Conservation (phyloP, 306 rosid species). For the Cajanus cajan region DNA sequence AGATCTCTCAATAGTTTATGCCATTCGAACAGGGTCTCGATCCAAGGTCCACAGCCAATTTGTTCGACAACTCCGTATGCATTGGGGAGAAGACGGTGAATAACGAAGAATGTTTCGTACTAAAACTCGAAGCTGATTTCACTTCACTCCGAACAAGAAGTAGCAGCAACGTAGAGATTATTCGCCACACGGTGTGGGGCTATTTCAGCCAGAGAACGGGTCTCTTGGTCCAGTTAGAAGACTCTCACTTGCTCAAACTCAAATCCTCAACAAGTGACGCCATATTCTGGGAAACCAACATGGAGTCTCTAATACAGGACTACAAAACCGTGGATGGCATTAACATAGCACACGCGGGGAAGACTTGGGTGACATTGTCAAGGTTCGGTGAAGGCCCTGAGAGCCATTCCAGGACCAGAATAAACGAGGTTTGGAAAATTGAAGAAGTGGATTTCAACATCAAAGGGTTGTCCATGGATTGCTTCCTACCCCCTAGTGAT, state of each 20-base stretch:
- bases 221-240: conserved; percentile 68
- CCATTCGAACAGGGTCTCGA: conserved; percentile 68
- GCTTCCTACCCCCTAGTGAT: conserved; percentile 84
- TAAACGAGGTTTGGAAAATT: conserved; percentile 80
- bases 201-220: conserved; percentile 90
- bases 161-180: conserved; percentile 63
- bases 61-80: conserved; percentile 72
- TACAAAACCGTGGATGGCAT: conserved; percentile 71
- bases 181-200: conserved; percentile 82
- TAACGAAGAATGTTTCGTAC: conserved; percentile 72
- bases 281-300: conserved; percentile 84
- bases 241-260: conserved; percentile 70
- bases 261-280: conserved; percentile 39
- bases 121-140: conserved; percentile 73
- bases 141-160: conserved; percentile 62
- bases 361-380: conserved; percentile 58
- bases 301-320: conserved; percentile 65
- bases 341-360: conserved; percentile 74
- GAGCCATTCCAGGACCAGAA: conserved; percentile 61
- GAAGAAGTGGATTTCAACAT: conserved; percentile 95
- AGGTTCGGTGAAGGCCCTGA: conserved; percentile 67
- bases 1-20: background rate
- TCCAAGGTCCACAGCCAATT: conserved; percentile 76
- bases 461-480: conserved; percentile 75
- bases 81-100: conserved; percentile 74